Evolutionary conservation across 805 yeast species (phyloP).

Genomic region (Candida pini): DNA sequence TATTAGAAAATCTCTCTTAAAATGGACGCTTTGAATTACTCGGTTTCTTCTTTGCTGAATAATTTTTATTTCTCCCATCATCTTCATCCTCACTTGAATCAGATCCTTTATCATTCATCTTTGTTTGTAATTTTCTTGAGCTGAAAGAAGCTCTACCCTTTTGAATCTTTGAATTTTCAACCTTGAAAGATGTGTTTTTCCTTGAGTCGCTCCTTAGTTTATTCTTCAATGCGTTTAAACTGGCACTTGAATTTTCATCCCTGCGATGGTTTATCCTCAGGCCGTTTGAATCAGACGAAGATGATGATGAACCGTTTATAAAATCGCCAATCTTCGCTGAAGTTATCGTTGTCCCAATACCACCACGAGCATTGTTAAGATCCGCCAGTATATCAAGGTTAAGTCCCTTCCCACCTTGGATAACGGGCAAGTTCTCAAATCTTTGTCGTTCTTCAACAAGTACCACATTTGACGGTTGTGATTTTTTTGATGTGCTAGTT

Average conservation of each 20-base stretch:
- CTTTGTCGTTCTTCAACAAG: slow-evolving; percentile 18
- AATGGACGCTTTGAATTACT: slow-evolving; percentile 19
- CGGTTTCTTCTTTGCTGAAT: slow-evolving; percentile 1
- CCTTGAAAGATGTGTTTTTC: neutral
- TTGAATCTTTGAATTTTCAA: neutral
- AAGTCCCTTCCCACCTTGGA: no score
- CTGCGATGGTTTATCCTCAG: slow-evolving; percentile 1
- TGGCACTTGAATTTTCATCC: slow-evolving; percentile 15
- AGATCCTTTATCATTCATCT: neutral
- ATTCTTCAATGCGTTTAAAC: slow-evolving; percentile 23
- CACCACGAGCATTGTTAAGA: no score
- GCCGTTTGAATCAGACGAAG: slow-evolving; percentile 5
- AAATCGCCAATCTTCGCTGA: slow-evolving; percentile 16
- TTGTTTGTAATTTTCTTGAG: neutral
- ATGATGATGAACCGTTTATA: slow-evolving; percentile 10
- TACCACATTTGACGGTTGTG: neutral
- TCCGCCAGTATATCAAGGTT: no score
- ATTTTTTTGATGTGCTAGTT: neutral
- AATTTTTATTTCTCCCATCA: slow-evolving; percentile 15
- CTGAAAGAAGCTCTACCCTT: neutral
- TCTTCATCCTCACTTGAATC: slow-evolving; percentile 15
- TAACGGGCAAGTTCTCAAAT: no score
- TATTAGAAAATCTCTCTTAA: no score
- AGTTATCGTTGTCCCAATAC: no score
- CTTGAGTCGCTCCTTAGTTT: slow-evolving; percentile 13